Evolutionary conservation across 176 grass and related monocot species (phyloP), one percentile per base, ranked within the genome.

Genomic region (Oryza nivara): DNA sequence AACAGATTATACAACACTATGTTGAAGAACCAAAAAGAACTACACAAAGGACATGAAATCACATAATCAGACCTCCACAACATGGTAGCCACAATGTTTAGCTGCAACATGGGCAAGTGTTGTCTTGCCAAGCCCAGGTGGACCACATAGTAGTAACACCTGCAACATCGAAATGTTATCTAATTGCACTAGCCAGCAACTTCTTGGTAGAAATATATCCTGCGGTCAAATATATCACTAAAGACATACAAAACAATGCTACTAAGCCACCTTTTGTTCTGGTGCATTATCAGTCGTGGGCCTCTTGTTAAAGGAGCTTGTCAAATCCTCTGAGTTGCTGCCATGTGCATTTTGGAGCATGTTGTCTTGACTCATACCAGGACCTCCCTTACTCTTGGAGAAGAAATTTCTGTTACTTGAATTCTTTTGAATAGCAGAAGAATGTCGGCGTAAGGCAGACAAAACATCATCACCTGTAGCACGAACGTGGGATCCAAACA

Each of bases 131-230:
- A 98, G 96, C 28, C 96, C 96, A 67, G 96, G 93, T 74, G 96
- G 84, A 41, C 96, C 96, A 90, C 96, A 98, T 61, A 98, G 83
- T 85, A 98, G 79, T 89, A 98, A 90, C 52, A 98, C 96, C 95
- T 97, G 86, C 64, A 92, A 68, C 70, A 70, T 65, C 49, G 25
- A 19, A 64, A 85, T 75, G 15, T 41, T 60, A 80, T 78, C 71
- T 15, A 74, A 44, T 72, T 78, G 61, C 14, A 67, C 23, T 34
- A 79, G 19, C 14, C 69, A 47, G 45, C 35, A 68, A 74, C 25
- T n/a, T 40, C 19, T 84, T 54, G 38, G 30, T 47, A 32, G 13
- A 74, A 26, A 46, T 34, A 77, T 9, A 84, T 10, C 44, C 14
- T 66, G 45, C 9, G 11, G n/a, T 63, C 41, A 83, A 70, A 77